Evolutionary conservation across 108 stramenopile species (phyloP).

Genomic region (Skeletonema costatum): DNA sequence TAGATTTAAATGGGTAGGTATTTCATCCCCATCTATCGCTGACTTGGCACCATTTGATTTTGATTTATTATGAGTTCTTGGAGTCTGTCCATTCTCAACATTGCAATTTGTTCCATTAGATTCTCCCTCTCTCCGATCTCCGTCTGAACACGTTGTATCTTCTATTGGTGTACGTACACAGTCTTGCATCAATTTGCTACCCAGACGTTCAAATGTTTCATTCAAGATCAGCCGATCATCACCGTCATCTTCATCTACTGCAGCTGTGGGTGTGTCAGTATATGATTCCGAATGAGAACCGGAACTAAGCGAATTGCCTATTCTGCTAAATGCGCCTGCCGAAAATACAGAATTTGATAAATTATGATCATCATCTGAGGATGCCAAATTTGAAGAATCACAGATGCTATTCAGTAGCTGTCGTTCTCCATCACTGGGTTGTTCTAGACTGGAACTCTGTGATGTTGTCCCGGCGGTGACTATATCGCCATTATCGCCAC

Average conservation of each 20-base stretch:
- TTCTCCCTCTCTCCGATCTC: not conserved
- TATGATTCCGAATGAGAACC: not conserved
- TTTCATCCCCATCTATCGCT: not conserved
- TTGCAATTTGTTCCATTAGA: not conserved
- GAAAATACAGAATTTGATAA: not conserved
- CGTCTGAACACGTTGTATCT: not conserved
- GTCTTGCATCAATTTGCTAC: conserved; percentile 1
- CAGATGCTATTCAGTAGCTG: not conserved
- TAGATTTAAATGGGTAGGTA: not conserved
- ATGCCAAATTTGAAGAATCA: not conserved
- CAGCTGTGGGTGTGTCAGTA: not conserved
- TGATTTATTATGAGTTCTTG: not conserved
- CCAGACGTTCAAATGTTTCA: not conserved
- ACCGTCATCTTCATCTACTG: not conserved
- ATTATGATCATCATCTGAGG: not conserved
- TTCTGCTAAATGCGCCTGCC: not conserved
- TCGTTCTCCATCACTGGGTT: not conserved
- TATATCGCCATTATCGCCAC: not conserved
- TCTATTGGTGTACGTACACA: not conserved
- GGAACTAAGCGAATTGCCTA: not conserved
- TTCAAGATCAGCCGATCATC: not conserved
- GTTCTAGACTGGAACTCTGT: not conserved
- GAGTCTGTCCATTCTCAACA: not conserved
- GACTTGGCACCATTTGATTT: not conserved
- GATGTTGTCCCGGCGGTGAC: not conserved